Base-by-base conservation (phyloP, 1,284 basidiomycete species). In the Rhizoctonia solani region DNA sequence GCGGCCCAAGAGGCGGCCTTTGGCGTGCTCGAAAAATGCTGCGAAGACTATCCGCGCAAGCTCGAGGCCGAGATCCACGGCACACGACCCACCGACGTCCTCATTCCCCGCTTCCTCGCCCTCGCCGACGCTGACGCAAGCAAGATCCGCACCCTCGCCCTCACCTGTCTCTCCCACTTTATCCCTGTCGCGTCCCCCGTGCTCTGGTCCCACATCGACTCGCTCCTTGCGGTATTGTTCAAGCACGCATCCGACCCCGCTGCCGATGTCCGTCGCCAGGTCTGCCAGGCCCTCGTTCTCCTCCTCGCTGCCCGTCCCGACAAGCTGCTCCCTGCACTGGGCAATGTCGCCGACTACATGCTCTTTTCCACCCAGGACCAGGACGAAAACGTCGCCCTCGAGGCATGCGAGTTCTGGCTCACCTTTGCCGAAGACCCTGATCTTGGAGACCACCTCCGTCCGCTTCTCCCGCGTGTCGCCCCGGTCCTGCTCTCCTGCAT, bases 351-450 rank as follows among this genome's bases (percentile, higher is more conserved):
- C 44, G 94, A 98, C 76, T 99, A 98, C 79, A 99, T 99, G 92
- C 85, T 98, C 42, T 99, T 95, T 80, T 98, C 94, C 39, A 98
- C 94, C 9, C 93, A 95, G 77, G 96, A 98, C 82, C 89, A 91
- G 79, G 92, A 98, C 77, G 94, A 97, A 79, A 88, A 88, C 68
- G 94, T 98, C 61, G 94, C 95, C 3, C 82, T 98, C 46, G 95
- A 98, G 79, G 97, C 97, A 13, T 98, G 95, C 83, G 97, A 99
- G 82, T 99, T 99, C 79, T 99, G 97, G 97, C 85, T 99, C 71
- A 98, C 96, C 1, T 99, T 99, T 75, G 95, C 97, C 16, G 97
- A 99, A 77, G 94, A 98, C 74, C 87, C 88, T 14, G 88, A 92
- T 55, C 83, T 99, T 27, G 87, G 88, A 16, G 86, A 87, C 14